phyloP scores from a whole-genome alignment of 164 flowering plant species.

The Aristolochia contorta region DNA sequence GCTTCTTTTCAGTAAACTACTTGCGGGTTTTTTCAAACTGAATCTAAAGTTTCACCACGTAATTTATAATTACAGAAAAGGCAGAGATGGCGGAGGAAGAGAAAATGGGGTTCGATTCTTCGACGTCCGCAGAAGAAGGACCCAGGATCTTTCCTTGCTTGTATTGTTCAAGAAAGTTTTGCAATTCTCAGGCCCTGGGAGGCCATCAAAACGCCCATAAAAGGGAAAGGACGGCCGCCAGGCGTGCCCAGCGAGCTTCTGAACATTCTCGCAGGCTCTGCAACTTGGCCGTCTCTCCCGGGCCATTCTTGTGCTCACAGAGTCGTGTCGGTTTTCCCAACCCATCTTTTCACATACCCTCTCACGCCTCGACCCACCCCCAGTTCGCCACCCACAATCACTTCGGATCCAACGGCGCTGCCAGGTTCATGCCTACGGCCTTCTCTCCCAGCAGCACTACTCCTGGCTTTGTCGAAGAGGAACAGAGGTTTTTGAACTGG shows the following conservation, averaged over 20 bases:
- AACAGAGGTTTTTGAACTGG: background rate
- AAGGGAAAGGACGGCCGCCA: constrained; percentile 2
- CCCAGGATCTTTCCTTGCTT: constrained; percentile 4
- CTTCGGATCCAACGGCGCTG: background rate
- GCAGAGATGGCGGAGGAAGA: constrained; percentile 3
- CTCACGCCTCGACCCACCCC: background rate
- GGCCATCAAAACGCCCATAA: constrained; percentile 13
- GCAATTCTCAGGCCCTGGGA: constrained; percentile 7
- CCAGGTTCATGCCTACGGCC: background rate
- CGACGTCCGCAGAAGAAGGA: background rate
- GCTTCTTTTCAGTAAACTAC: too few species aligned
- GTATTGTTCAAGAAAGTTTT: constrained; percentile 5
- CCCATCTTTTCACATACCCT: background rate
- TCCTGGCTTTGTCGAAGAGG: background rate
- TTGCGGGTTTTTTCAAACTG: too few species aligned
- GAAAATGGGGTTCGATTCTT: background rate
- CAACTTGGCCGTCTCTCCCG: background rate
- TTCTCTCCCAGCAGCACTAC: background rate
- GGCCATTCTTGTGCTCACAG: background rate
- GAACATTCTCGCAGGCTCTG: background rate
- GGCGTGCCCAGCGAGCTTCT: constrained; percentile 6
- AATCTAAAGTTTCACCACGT: too few species aligned
- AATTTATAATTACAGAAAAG: too few species aligned
- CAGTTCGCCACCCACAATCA: background rate
- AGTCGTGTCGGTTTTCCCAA: too few species aligned